phyloP scores from a whole-genome alignment of 2,329 filamentous ascomycete species.

The Colletotrichum sp. region DNA sequence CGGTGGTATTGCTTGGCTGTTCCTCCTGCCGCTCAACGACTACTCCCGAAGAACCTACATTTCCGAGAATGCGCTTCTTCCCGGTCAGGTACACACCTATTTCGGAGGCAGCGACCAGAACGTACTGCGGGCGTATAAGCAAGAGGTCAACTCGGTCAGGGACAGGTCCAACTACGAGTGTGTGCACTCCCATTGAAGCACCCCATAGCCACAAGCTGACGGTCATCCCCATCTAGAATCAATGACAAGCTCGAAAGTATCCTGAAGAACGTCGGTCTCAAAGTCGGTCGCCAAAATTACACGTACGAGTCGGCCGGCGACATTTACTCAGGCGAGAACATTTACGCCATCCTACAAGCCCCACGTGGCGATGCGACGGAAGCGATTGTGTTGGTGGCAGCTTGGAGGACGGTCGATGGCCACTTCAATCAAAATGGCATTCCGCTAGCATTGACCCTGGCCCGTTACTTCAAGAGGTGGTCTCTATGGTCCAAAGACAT shows the following conservation, averaged over 20 bases:
- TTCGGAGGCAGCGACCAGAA: conserved; percentile 97
- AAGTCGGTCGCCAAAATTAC: conserved; percentile 88
- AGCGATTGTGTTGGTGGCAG: conserved; percentile 89
- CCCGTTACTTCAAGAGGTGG: conserved; percentile 96
- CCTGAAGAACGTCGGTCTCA: conserved; percentile 79
- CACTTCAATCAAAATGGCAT: conserved; percentile 87
- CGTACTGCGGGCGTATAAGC: conserved; percentile 86
- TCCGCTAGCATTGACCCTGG: conserved; percentile 82
- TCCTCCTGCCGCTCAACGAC: conserved; percentile 86
- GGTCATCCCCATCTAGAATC: conserved; percentile 43
- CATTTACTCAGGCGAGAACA: conserved; percentile 80
- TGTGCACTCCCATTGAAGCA: conserved; percentile 20
- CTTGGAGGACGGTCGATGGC: conserved; percentile 83
- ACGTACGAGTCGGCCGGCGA: conserved; percentile 81
- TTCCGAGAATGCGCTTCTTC: conserved; percentile 94
- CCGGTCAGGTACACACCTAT: conserved; percentile 97
- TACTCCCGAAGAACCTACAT: conserved; percentile 95
- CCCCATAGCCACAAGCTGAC: neutral
- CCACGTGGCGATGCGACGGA: conserved; percentile 96
- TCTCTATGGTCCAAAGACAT: conserved; percentile 99
- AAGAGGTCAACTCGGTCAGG: conserved; percentile 74
- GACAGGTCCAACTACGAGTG: conserved; percentile 59
- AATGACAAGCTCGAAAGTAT: conserved; percentile 78
- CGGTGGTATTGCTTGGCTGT: conserved; percentile 86
- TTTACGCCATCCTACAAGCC: conserved; percentile 92